Evolutionary conservation across 2,329 filamentous ascomycete genomes (phyloP).

Genomic region (Cladosporium austrohemisphaericum): DNA sequence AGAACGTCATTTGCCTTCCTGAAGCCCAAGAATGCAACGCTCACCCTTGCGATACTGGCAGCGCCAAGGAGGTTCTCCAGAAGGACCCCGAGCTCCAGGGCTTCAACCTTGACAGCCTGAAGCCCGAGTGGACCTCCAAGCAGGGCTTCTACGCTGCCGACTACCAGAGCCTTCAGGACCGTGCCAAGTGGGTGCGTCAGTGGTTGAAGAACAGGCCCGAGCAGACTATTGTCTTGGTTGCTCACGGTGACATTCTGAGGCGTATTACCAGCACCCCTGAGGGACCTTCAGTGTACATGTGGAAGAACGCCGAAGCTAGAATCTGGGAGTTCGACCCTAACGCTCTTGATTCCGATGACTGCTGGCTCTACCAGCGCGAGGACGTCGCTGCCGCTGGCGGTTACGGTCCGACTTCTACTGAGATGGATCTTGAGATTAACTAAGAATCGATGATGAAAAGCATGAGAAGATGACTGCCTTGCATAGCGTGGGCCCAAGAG

Average conservation of each 20-base stretch:
- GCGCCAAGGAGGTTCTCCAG: slow-evolving; percentile 23
- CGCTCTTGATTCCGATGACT: slow-evolving; percentile 26
- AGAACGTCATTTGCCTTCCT: slow-evolving; percentile 29
- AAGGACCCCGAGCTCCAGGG: slow-evolving; percentile 27
- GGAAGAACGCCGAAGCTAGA: slow-evolving; percentile 32
- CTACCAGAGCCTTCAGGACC: slow-evolving; percentile 19
- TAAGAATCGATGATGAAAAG: not conserved
- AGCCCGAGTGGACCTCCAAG: slow-evolving; percentile 32
- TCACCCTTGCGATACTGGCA: slow-evolving; percentile 32
- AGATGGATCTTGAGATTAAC: slow-evolving; percentile 24
- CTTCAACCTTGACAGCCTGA: slow-evolving; percentile 28
- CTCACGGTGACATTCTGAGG: slow-evolving; percentile 32
- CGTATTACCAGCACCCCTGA: slow-evolving; percentile 24
- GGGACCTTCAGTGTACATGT: slow-evolving; percentile 27
- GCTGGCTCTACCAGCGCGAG: slow-evolving; percentile 26
- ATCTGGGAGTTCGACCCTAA: slow-evolving; percentile 28
- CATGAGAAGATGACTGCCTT: not conserved
- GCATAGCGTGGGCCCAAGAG: not conserved
- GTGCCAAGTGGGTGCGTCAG: slow-evolving; percentile 30
- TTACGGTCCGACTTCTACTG: slow-evolving; percentile 28
- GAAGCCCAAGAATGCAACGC: slow-evolving; percentile 34
- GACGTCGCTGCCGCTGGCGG: slow-evolving; percentile 31
- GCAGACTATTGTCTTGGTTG: slow-evolving; percentile 32
- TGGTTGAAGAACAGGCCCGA: slow-evolving; percentile 31
- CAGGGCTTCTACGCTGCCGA: slow-evolving; percentile 29